Evolutionary conservation across 768 basidiomycete genomes (phyloP).

Genomic region (Serpula lacrymans): DNA sequence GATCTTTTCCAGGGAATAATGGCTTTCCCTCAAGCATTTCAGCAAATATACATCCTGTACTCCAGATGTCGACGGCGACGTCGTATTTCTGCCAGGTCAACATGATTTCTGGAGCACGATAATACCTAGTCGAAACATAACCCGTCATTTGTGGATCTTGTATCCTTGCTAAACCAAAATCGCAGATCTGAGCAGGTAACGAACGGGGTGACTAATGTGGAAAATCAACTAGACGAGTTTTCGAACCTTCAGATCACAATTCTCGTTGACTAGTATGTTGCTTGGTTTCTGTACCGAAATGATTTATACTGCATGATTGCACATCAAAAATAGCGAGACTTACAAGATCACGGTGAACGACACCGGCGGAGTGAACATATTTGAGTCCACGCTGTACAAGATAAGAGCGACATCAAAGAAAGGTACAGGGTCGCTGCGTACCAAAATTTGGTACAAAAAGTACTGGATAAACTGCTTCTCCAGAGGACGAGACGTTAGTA

Average conservation of each 20-base stretch:
- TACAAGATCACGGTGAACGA: conserved; percentile 95
- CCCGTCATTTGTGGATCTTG: conserved; percentile 99
- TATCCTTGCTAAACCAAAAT: conserved; percentile 97
- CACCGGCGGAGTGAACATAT: conserved; percentile 99
- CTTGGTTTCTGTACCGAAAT: conserved; percentile 76
- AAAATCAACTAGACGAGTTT: conserved; percentile 1
- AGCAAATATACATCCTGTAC: conserved; percentile 98
- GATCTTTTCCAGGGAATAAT: conserved; percentile 98
- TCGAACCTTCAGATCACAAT: conserved; percentile 93
- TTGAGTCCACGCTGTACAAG: conserved; percentile 83
- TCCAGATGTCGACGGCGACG: conserved; percentile 99
- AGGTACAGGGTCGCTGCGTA: conserved; percentile 34
- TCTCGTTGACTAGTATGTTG: conserved; percentile 99
- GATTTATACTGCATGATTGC: not conserved
- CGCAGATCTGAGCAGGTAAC: conserved; percentile 72
- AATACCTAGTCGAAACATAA: conserved; percentile 98
- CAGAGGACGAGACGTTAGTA: conserved; percentile 92
- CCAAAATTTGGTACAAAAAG: conserved; percentile 98
- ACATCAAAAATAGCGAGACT: conserved; percentile 18
- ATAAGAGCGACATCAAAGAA: conserved; percentile 6
- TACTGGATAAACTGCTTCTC: conserved; percentile 99
- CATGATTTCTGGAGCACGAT: conserved; percentile 99
- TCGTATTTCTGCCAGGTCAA: conserved; percentile 99
- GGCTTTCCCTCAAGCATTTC: conserved; percentile 99
- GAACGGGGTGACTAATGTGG: conserved; percentile 6